A percentile compares a stretch with the other conserved stretches of the same genome.
These are phyloP conservation scores for Aphanomyces cochlioides DNA, from an alignment of 352 stramenopile species.

Conservation along the genomic window DNA sequence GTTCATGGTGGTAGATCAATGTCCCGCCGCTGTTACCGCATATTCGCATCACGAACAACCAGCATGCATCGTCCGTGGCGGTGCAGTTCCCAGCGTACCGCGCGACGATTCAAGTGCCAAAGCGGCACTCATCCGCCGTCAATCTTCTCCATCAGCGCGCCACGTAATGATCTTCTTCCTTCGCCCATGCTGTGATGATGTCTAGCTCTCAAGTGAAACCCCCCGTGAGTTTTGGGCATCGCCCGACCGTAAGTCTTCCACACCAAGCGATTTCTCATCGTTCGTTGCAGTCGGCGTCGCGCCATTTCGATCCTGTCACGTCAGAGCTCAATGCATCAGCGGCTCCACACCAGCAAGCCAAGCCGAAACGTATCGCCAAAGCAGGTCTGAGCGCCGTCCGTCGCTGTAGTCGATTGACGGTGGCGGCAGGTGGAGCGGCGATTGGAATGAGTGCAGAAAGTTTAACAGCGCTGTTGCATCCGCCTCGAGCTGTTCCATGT, in stretches of 20 bases:
- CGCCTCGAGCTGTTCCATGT: not conserved
- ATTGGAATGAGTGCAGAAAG: conserved; percentile 21
- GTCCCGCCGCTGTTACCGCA: not conserved
- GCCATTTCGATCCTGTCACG: conserved; percentile 67
- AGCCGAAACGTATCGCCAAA: conserved; percentile 16
- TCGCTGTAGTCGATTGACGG: not conserved
- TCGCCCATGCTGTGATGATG: not conserved
- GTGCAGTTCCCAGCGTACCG: conserved; percentile 62
- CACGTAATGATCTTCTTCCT: conserved; percentile 34
- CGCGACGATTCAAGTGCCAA: conserved; percentile 52
- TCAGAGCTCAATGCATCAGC: conserved; percentile 32
- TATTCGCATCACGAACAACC: conserved; percentile 15
- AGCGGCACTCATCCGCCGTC: conserved; percentile 52
- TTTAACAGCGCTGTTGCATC: conserved; percentile 17
- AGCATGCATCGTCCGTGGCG: conserved; percentile 1
- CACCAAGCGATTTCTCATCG: not conserved
- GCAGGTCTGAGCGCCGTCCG: not conserved
- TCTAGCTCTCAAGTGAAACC: not conserved
- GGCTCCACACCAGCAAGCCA: conserved; percentile 24
- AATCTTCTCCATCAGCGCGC: conserved; percentile 31
- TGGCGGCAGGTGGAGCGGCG: not conserved
- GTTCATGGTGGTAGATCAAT: not conserved
- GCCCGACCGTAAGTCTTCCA: conserved; percentile 43
- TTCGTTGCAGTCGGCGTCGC: conserved; percentile 49
- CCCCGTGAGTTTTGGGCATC: conserved; percentile 66